These are phyloP conservation scores for Cucurbita maxima DNA, from an alignment of 306 rosid species.

Conservation along the genomic window DNA sequence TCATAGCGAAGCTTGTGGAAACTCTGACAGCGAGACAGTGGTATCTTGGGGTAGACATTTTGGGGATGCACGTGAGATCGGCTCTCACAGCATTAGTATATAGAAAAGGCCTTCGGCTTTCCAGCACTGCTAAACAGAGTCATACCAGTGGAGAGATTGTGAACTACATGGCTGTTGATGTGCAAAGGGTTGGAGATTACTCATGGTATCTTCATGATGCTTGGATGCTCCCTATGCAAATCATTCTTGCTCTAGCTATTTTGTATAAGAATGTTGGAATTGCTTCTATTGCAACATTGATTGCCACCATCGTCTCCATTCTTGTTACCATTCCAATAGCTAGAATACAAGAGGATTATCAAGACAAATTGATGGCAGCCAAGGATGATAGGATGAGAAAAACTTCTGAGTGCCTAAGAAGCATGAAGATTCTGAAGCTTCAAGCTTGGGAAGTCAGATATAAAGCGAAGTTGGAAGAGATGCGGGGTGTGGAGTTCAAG, in stretches of 20 bases:
- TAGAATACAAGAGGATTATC: constrained; percentile 72
- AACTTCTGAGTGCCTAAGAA: constrained; percentile 88
- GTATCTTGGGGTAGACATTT: constrained; percentile 94
- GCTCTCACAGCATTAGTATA: constrained; percentile 94
- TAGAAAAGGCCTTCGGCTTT: constrained; percentile 75
- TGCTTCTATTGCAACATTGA: constrained; percentile 75
- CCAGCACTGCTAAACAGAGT: constrained; percentile 85
- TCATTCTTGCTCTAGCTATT: constrained; percentile 83
- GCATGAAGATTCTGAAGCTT: constrained; percentile 93
- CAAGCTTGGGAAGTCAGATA: constrained; percentile 99
- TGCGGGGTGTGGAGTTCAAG: constrained; percentile 88
- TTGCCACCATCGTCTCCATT: constrained; percentile 88
- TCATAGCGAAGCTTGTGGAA: constrained; percentile 81
- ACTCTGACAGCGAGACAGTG: constrained; percentile 86
- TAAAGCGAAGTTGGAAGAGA: constrained; percentile 58
- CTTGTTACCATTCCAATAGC: constrained; percentile 73
- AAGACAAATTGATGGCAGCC: constrained; percentile 92
- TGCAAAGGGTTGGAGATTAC: constrained; percentile 90
- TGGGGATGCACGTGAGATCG: constrained; percentile 97
- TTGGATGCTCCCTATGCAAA: constrained; percentile 98
- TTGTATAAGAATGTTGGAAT: constrained; percentile 94
- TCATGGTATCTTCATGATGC: constrained; percentile 96
- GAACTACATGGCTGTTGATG: constrained; percentile 97
- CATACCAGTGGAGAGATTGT: constrained; percentile 97
- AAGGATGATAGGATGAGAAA: constrained; percentile 98